Conservation (phyloP, 164 flowering plant species). For the Magnolia kwangsiensis region DNA sequence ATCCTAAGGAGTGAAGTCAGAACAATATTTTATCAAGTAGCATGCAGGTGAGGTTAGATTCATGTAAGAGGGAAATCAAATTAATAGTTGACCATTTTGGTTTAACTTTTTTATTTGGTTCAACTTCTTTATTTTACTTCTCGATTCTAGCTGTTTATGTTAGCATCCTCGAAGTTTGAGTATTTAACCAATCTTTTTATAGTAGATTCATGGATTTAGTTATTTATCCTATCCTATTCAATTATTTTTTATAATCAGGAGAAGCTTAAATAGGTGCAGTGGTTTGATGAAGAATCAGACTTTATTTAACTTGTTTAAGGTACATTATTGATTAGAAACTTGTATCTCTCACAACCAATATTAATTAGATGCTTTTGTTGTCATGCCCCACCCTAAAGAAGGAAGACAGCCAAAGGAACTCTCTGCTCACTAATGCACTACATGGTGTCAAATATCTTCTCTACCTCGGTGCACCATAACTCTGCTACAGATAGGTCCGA, state of each 20-base stretch:
- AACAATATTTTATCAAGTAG: slow-evolving; percentile 89
- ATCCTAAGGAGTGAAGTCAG: slow-evolving; percentile 91
- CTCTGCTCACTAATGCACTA: too few relatives aligned
- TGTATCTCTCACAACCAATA: too few relatives aligned
- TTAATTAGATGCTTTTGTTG: too few relatives aligned
- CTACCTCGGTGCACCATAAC: too few relatives aligned
- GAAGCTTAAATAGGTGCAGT: slow-evolving; percentile 92
- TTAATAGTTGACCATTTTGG: background rate
- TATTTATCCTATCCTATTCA: slow-evolving; percentile 18
- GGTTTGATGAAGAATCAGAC: slow-evolving; percentile 92
- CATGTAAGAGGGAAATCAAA: background rate
- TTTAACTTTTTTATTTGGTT: background rate
- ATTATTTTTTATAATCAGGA: slow-evolving; percentile 87
- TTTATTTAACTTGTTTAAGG: slow-evolving; percentile 84
- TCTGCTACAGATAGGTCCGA: too few relatives aligned
- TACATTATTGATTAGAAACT: slow-evolving; percentile 15
- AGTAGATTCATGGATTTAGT: background rate
- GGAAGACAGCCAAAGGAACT: too few relatives aligned
- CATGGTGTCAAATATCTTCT: too few relatives aligned
- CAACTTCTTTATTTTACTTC: too few relatives aligned
- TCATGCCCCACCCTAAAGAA: too few relatives aligned
- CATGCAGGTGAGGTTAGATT: slow-evolving; percentile 64
- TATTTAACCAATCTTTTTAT: too few relatives aligned
- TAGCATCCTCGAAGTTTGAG: too few relatives aligned
- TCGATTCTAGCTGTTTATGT: too few relatives aligned